These are phyloP conservation scores for Stagonosporopsis chrysanthemi DNA, from an alignment of 2,329 filamentous ascomycete genomes.

Conservation along the genomic window DNA sequence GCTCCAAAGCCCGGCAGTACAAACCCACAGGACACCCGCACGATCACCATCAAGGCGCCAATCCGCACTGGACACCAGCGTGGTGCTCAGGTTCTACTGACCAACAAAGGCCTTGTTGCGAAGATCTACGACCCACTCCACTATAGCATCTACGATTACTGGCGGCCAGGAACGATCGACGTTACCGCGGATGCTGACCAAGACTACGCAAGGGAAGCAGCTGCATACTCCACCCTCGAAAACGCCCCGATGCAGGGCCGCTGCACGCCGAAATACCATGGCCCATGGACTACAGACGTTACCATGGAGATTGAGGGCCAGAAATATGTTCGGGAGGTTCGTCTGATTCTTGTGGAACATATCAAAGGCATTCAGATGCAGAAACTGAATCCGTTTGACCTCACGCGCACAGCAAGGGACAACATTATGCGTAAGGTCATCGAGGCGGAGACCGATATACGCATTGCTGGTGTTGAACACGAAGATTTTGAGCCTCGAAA, in stretches of 20 bases:
- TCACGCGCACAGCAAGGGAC: not conserved
- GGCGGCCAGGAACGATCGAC: not conserved
- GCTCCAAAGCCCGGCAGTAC: not conserved
- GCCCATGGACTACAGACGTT: not conserved
- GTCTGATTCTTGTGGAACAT: conserved; percentile 15
- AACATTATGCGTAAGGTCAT: conserved; percentile 18
- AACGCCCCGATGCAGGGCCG: not conserved
- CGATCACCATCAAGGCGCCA: not conserved
- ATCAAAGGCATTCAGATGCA: conserved; percentile 5
- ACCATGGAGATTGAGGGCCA: not conserved
- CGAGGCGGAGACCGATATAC: conserved; percentile 9
- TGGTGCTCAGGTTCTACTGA: conserved; percentile 13
- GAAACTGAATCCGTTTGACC: not conserved
- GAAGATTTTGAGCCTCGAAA: conserved; percentile 13
- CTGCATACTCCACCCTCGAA: not conserved
- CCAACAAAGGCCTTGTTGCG: conserved; percentile 8
- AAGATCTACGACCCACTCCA: conserved; percentile 20
- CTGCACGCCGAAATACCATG: not conserved
- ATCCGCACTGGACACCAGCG: conserved; percentile 7
- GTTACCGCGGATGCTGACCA: not conserved
- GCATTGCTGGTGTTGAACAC: conserved; percentile 5
- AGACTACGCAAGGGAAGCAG: not conserved
- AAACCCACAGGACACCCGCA: not conserved
- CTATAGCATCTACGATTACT: conserved; percentile 1
- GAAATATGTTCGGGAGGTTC: not conserved